phyloP scores from a whole-genome alignment of 2,329 filamentous ascomycete species.

The Annulohypoxylon truncatum region DNA sequence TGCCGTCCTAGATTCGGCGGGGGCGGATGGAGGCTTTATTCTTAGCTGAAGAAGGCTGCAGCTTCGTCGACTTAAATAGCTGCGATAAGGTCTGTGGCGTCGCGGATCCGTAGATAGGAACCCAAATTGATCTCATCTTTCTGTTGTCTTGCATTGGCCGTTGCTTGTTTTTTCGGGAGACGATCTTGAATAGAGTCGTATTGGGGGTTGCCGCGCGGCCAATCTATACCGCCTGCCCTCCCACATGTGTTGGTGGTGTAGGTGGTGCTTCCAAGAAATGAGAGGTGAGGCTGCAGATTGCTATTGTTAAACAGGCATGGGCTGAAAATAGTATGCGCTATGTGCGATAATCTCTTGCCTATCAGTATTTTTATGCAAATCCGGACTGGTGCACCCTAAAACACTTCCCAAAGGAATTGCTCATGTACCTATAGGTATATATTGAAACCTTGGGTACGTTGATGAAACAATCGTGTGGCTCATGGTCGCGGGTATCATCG shows the following conservation, averaged over 20 bases:
- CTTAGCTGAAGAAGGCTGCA: background rate
- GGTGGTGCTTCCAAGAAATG: constrained; percentile 23
- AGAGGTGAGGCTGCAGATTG: constrained; percentile 33
- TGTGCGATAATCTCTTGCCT: constrained; percentile 7
- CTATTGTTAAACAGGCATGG: constrained; percentile 3
- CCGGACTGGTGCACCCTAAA: background rate
- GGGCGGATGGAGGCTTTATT: constrained; percentile 11
- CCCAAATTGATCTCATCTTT: constrained; percentile 10
- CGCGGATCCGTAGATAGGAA: background rate
- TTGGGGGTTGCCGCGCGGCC: constrained; percentile 36
- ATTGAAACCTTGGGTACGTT: background rate
- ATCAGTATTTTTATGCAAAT: background rate
- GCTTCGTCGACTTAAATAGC: background rate
- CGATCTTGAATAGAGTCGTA: constrained; percentile 18
- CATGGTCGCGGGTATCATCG: constrained; percentile 4
- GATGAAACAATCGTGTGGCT: constrained; percentile 9
- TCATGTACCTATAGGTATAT: background rate
- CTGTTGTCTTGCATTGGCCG: constrained; percentile 20
- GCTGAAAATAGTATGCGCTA: background rate
- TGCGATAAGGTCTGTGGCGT: constrained; percentile 14
- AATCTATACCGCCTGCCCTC: constrained; percentile 11
- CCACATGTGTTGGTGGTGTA: background rate
- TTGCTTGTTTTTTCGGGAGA: background rate
- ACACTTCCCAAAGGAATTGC: background rate
- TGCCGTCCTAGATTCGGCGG: background rate